phyloP scores from a whole-genome alignment of 1,139 yeast species.

The Pichia sp. region DNA sequence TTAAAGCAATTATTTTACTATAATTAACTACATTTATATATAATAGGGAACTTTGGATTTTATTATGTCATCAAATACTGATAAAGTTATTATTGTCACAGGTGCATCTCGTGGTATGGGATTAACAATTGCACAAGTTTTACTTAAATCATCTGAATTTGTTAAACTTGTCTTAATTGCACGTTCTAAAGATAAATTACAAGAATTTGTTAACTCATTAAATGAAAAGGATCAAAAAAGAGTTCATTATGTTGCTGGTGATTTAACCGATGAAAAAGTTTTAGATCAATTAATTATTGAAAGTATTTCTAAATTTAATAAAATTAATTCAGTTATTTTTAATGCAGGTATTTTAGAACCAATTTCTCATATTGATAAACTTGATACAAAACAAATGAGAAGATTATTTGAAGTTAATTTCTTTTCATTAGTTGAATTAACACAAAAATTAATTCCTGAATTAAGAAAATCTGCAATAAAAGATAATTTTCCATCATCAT shows the following conservation, averaged over 20 bases:
- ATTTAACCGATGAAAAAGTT: slow-evolving; percentile 44
- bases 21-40: too few relatives aligned
- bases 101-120: slow-evolving; percentile 83
- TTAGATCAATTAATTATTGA: slow-evolving; percentile 38
- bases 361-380: slow-evolving; percentile 48
- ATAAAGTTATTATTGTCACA: slow-evolving; percentile 45
- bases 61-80: not conserved
- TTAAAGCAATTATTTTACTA: too few relatives aligned
- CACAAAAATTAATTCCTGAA: slow-evolving; percentile 52
- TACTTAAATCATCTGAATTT: slow-evolving; percentile 35
- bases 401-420: slow-evolving; percentile 66
- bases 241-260: slow-evolving; percentile 60
- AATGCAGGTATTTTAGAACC: slow-evolving; percentile 90
- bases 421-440: slow-evolving; percentile 65
- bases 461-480: slow-evolving; percentile 35
- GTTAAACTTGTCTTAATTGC: slow-evolving; percentile 63
- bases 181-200: slow-evolving; percentile 48
- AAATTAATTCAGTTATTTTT: slow-evolving; percentile 62
- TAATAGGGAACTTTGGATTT: too few relatives aligned
- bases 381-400: slow-evolving; percentile 54
- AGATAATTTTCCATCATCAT: slow-evolving; percentile 42
- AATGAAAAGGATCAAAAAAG: slow-evolving; percentile 36
- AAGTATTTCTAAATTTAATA: slow-evolving; percentile 50
- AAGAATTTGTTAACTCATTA: slow-evolving; percentile 34
- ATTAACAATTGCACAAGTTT: slow-evolving; percentile 54